Evolutionary conservation across 208 protist genomes (phyloP).

Genomic region (Trypanosoma cruzi): DNA sequence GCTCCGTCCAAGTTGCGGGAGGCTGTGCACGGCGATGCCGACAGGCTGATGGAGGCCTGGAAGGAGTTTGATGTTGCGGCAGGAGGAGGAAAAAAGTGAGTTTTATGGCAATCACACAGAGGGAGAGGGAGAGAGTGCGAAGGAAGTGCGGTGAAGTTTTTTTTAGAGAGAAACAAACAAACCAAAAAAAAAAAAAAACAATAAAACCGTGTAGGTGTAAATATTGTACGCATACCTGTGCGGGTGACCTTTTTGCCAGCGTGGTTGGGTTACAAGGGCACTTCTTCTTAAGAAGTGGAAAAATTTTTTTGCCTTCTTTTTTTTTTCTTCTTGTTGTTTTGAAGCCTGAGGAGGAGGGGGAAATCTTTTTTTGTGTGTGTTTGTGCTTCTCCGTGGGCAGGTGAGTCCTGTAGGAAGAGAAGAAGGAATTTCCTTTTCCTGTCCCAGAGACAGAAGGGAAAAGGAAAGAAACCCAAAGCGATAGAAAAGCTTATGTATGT

Average conservation of each 20-base stretch:
- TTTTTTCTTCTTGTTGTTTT: slow-evolving; percentile 1
- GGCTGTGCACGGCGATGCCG: slow-evolving; percentile 38
- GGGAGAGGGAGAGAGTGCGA: slow-evolving; percentile 17
- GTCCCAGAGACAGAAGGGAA: background rate
- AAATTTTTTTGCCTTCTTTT: slow-evolving; percentile 5
- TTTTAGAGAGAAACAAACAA: too few species aligned
- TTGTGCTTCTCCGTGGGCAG: background rate
- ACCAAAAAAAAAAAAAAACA: too few species aligned
- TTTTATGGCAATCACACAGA: too few species aligned
- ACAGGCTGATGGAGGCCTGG: slow-evolving; percentile 78
- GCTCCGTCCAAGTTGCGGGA: slow-evolving; percentile 42
- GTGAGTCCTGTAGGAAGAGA: too few species aligned
- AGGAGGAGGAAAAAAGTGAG: slow-evolving; percentile 14
- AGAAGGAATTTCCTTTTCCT: too few species aligned
- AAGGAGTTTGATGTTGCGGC: slow-evolving; percentile 67
- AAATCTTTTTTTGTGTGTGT: background rate
- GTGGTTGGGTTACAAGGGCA: too few species aligned
- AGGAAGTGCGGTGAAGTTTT: background rate
- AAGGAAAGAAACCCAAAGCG: background rate
- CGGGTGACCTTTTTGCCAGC: too few species aligned
- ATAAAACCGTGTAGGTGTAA: too few species aligned
- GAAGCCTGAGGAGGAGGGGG: background rate
- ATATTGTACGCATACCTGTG: too few species aligned
- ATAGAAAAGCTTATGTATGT: too few species aligned
- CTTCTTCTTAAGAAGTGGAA: background rate